Percentiles rank a stretch among this genome's conserved stretches.
Conservation (phyloP, 768 basidiomycete species). For the Neoboletus brunneissimus region DNA sequence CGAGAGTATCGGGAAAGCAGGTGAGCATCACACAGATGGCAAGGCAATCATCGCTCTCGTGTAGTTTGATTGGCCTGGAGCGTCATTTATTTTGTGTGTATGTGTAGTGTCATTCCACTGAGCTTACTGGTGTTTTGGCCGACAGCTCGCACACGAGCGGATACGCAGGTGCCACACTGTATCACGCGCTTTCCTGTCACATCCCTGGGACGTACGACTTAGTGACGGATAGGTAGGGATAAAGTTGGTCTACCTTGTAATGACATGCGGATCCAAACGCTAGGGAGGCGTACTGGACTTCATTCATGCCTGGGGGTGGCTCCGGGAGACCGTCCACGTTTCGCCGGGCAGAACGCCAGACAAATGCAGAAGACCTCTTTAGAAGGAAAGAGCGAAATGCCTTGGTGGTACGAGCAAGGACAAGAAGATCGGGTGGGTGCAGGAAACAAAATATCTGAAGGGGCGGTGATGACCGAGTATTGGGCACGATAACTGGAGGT, state of each 20-base stretch:
- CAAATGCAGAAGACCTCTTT: slow-evolving; percentile 25
- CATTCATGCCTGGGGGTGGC: slow-evolving; percentile 44
- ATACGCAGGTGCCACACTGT: slow-evolving; percentile 34
- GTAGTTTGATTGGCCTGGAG: slow-evolving; percentile 20
- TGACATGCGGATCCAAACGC: slow-evolving; percentile 48
- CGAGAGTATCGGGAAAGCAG: slow-evolving; percentile 8
- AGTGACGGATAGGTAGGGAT: background rate
- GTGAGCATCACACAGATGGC: slow-evolving; percentile 8
- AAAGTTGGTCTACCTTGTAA: slow-evolving; percentile 20
- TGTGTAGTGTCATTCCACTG: background rate
- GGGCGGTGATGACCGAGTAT: background rate
- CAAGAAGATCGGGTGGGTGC: slow-evolving; percentile 44
- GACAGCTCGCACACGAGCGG: slow-evolving; percentile 31
- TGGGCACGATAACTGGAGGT: background rate
- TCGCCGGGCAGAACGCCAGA: slow-evolving; percentile 35
- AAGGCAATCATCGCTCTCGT: slow-evolving; percentile 5
- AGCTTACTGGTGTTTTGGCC: slow-evolving; percentile 25
- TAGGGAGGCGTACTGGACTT: slow-evolving; percentile 50
- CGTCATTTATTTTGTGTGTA: background rate
- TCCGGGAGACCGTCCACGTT: slow-evolving; percentile 43
- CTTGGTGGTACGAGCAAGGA: slow-evolving; percentile 43
- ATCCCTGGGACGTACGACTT: slow-evolving; percentile 18
- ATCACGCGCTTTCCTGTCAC: slow-evolving; percentile 24
- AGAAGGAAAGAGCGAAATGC: slow-evolving; percentile 41
- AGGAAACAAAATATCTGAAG: slow-evolving; percentile 44